Evolutionary conservation across 2,329 filamentous ascomycete genomes (phyloP), one percentile per base, ranked within the genome.

Genomic region (Dactylellina drechsleri): DNA sequence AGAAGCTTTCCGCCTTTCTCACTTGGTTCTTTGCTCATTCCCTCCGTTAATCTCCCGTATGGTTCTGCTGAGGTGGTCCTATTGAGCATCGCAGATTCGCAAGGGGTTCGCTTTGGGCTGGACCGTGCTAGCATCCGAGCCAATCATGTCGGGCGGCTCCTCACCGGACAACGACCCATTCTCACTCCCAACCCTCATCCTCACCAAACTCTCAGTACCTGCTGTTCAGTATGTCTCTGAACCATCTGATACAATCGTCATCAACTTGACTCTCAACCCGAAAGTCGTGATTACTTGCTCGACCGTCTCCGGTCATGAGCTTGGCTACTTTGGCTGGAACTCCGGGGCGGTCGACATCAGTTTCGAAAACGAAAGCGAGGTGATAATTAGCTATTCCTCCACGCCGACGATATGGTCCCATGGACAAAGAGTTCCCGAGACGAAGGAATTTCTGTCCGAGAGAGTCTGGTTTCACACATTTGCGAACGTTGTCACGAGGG

Each of bases 271-370:
- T 13, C 64, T 75, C 6, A 58, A 60, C 13, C 64, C 71, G 16
- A 59, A 59, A n/a, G 64, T 75, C 26, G 4, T 75, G 20, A 67
- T 75, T 31, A 75, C 71, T 47, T 75, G 71, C 40, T 75, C 66
- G 26, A 75, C 71, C 13, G 16, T 75, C 20, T 75, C 71, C 23
- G 64, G 64, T 20, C 64, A 67, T 43, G 71, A 75, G 36, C 64
- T 75, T 43, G 71, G 71, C 20, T 75, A 75, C 53, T 75, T 75
- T 40, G 71, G 71, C 52, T 75, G 71, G 71, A 64, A 62, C 40
- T 57, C 71, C 45, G 71, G 71, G 41, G 64, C 71, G 3, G 71
- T 75, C 41, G 71, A 75, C 36, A 68, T 75, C 45, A 16, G 31
- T 26, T 75, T 75, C 23, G 71, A 75, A 54, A 52, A 59, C 40